A percentile compares a stretch with the other conserved stretches of the same genome.
Evolutionary conservation across 495 filamentous ascomycete species (phyloP).

Genomic region (Aspergillus nidulans): DNA sequence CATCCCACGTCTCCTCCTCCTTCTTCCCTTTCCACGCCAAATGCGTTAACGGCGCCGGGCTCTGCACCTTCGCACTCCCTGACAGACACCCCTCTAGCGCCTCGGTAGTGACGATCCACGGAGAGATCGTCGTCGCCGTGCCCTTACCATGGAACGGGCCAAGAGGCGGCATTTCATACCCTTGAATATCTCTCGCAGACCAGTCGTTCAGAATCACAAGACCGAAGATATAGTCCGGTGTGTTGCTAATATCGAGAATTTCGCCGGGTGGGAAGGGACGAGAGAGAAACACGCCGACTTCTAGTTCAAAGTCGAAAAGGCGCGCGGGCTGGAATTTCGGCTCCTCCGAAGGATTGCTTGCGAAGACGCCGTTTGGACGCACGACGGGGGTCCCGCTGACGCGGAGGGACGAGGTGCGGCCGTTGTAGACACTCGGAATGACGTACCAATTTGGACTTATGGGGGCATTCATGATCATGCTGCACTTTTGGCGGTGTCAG

Average conservation of each 20-base stretch:
- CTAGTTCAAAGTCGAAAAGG: conserved; percentile 73
- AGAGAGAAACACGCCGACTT: conserved; percentile 71
- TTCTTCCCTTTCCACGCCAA: conserved; percentile 10
- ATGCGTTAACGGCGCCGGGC: conserved; percentile 11
- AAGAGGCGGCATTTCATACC: conserved; percentile 31
- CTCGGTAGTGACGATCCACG: conserved; percentile 79
- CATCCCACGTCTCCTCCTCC: conserved; percentile 16
- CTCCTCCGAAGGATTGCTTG: conserved; percentile 46
- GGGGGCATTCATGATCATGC: neutral
- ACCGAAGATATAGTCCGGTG: conserved; percentile 64
- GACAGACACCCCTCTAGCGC: conserved; percentile 59
- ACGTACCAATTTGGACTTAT: conserved; percentile 10
- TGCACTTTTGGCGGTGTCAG: conserved; percentile 6
- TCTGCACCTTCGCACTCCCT: neutral
- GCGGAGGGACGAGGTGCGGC: conserved; percentile 64
- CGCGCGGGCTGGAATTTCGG: conserved; percentile 47
- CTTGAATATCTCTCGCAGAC: conserved; percentile 39
- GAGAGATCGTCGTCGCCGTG: conserved; percentile 72
- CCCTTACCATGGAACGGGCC: conserved; percentile 61
- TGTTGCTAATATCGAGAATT: conserved; percentile 12
- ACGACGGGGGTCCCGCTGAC: conserved; percentile 60
- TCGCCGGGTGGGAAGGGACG: conserved; percentile 20
- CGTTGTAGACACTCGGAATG: conserved; percentile 63
- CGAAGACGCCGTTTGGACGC: conserved; percentile 54
- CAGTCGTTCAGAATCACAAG: conserved; percentile 86